Base-by-base conservation (phyloP, 2,329 filamentous ascomycete species). In the Zymoseptoria crescenta region DNA sequence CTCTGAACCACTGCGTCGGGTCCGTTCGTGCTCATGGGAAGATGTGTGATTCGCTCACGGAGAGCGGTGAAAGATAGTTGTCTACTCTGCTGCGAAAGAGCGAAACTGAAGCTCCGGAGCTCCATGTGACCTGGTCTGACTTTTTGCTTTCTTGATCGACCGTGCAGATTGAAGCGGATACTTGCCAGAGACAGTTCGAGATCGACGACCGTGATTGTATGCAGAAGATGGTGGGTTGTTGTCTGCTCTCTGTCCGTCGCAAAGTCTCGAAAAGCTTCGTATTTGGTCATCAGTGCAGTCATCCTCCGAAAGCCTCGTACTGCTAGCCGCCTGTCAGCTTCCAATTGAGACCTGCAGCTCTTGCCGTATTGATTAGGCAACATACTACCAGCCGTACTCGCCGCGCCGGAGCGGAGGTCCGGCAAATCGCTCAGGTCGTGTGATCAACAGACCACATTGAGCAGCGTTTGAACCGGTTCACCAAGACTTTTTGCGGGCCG, bases 361-460 rank as follows among this genome's bases (percentile, higher is more conserved):
- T 16, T 41, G 35, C 35, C 35, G 35, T 41, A 16, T 41, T 16
- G 35, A 10, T 41, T 41, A 16, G 16, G 35, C 35, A 13, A 45
- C 13, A 45, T 16, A n/a, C 5, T n/a, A n/a, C 13, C 6, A 10
- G 10, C 24, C 21, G 16, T 49, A 54, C 52, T 57, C 45, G 49
- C 56, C 59, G 58, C 49, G 48, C 21, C 45, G 27, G 28, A 19
- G 29, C 30, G 54, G 50, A 49, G 58, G 55, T 56, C 59, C 62
- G 60, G 57, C 54, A 57, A 50, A 51, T 56, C 54, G 58, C 52
- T 21, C 28, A 45, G 51, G 58, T 64, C 63, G 59, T 65, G 58
- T 65, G 63, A 65, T 65, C 61, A 60, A 45, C 27, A 30, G 52
- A 28, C 24, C 24, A 24, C 24, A 41, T 54, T 57, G 28, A 45